Percentiles rank a stretch among this genome's conserved stretches.
Evolutionary conservation across 768 basidiomycete genomes (phyloP).

Genomic region (Mycena rebaudengoi): DNA sequence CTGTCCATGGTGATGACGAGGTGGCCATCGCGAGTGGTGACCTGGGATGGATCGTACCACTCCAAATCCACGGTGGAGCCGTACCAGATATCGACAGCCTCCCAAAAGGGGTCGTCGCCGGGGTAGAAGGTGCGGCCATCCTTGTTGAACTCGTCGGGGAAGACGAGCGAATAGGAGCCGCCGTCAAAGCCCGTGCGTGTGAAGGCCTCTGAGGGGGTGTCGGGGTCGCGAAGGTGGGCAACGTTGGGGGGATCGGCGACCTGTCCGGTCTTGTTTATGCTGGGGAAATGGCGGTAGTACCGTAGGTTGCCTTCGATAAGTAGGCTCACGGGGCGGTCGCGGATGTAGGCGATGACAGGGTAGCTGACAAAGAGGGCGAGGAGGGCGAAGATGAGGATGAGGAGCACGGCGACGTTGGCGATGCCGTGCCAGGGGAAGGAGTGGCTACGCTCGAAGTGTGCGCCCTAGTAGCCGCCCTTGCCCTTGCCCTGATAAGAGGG

Average conservation of each 20-base stretch:
- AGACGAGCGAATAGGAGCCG: constrained; percentile 70
- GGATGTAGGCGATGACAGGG: constrained; percentile 69
- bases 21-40: constrained; percentile 71
- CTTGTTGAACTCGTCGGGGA: constrained; percentile 79
- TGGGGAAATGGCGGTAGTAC: too few species aligned
- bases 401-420: constrained; percentile 74
- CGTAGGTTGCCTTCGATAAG: constrained; percentile 70
- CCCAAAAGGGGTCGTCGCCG: constrained; percentile 52
- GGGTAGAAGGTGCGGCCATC: constrained; percentile 73
- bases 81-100: constrained; percentile 79
- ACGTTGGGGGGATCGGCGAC: constrained; percentile 57
- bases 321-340: constrained; percentile 43
- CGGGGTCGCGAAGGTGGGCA: constrained; percentile 65
- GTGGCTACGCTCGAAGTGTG: constrained; percentile 30
- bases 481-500: constrained; percentile 40
- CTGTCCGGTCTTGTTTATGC: constrained; percentile 76
- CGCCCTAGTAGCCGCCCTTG: too few species aligned
- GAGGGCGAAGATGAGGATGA: constrained; percentile 67
- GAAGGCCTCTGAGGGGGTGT: constrained; percentile 68
- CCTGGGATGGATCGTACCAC: constrained; percentile 77
- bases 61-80: constrained; percentile 74
- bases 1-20: constrained; percentile 77
- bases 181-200: constrained; percentile 80
- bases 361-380: constrained; percentile 84
- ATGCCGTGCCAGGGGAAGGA: constrained; percentile 57